These are phyloP conservation scores for Kodamaea sp. DNA, from an alignment of 1,139 yeast species.

Conservation along the genomic window DNA sequence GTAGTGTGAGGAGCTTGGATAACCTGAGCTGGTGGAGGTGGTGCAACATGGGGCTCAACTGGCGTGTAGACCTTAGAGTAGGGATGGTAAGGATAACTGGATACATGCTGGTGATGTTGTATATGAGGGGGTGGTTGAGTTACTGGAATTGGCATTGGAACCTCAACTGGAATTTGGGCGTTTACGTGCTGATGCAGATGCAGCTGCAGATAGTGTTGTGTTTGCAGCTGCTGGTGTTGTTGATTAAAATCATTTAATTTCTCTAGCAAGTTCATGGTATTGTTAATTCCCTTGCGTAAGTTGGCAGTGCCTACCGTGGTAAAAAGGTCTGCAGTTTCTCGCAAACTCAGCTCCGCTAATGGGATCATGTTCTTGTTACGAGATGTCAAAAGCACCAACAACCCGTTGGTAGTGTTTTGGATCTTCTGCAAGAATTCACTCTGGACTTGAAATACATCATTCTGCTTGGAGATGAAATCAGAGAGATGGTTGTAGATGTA, in stretches of 20 bases:
- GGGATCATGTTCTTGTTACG: conserved; percentile 18
- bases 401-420: conserved; percentile 22
- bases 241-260: conserved; percentile 13
- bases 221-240: conserved; percentile 1
- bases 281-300: conserved; percentile 19
- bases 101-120: not conserved
- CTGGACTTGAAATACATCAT: conserved; percentile 21
- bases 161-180: too few species aligned
- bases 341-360: conserved; percentile 21
- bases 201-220: not conserved
- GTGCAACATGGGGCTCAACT: not conserved
- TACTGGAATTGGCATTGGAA: not conserved
- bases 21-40: not conserved
- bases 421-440: conserved; percentile 22
- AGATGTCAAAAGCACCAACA: conserved; percentile 20
- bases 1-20: conserved; percentile 1
- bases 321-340: conserved; percentile 18
- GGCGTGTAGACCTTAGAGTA: not conserved
- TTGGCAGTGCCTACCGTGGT: conserved; percentile 9
- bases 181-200: too few species aligned
- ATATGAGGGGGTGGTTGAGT: not conserved
- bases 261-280: conserved; percentile 20
- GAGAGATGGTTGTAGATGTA: conserved; percentile 16
- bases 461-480: conserved; percentile 21
- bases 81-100: not conserved